phyloP scores from a whole-genome alignment of 2,329 filamentous ascomycete genomes.

The Orbilia javanica region DNA sequence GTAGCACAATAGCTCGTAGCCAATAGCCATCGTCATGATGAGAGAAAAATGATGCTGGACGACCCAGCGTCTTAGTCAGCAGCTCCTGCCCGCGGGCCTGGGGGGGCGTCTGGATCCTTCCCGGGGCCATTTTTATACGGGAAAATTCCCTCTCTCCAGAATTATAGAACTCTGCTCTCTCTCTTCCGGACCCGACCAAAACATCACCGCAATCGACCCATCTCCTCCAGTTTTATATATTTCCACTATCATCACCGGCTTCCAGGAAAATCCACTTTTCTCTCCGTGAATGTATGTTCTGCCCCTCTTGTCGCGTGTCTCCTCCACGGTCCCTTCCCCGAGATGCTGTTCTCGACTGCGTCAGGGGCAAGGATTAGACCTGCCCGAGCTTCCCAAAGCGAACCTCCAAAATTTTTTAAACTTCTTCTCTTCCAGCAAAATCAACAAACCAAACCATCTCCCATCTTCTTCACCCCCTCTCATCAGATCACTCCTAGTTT shows the following conservation, averaged over 20 bases:
- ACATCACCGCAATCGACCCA: conserved; percentile 3
- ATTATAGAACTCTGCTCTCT: not conserved
- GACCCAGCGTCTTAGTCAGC: conserved; percentile 19
- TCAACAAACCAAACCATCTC: conserved; percentile 30
- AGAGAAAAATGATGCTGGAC: not conserved
- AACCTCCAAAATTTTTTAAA: conserved; percentile 32
- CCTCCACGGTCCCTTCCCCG: conserved; percentile 1
- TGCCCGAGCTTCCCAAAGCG: conserved; percentile 46
- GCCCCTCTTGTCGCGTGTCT: conserved; percentile 17
- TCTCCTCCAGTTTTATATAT: not conserved
- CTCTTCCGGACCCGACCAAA: not conserved
- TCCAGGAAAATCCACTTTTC: not conserved
- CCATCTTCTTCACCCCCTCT: conserved; percentile 35
- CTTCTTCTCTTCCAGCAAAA: conserved; percentile 31
- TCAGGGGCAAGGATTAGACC: conserved; percentile 5
- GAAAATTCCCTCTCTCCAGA: conserved; percentile 1
- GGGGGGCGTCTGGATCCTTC: conserved; percentile 4
- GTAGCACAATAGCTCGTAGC: too few species aligned
- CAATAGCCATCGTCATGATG: not conserved
- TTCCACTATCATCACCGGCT: not conserved
- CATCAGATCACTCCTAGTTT: conserved; percentile 16
- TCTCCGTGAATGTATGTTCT: conserved; percentile 18
- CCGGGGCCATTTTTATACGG: conserved; percentile 11
- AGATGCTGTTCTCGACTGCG: conserved; percentile 6
- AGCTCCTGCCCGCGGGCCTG: not conserved